Evolutionary conservation across 306 rosid genomes (phyloP).

Genomic region (Fagus crenata): DNA sequence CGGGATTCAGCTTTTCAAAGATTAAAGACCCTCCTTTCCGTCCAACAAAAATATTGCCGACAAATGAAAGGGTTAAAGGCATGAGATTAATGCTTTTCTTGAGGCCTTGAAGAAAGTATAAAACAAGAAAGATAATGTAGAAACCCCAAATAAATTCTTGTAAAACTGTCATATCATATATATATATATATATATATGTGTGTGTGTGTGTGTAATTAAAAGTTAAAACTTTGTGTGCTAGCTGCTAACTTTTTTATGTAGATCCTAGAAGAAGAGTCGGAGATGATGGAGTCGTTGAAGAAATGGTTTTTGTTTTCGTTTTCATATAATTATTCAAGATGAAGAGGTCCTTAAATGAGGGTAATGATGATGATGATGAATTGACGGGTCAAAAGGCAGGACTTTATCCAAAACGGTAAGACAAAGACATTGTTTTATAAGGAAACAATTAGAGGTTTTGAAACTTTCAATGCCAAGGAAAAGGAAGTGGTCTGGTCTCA

Average conservation of each 20-base stretch:
- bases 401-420: slow-evolving; percentile 11
- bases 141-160: slow-evolving; percentile 17
- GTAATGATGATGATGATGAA: neutral
- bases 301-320: neutral
- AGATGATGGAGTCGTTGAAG: slow-evolving; percentile 18
- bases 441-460: slow-evolving; percentile 7
- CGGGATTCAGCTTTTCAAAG: neutral
- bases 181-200: too few species aligned
- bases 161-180: neutral
- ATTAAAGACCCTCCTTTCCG: neutral
- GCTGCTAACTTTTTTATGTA: too few species aligned
- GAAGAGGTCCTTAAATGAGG: neutral
- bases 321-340: neutral
- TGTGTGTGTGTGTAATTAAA: too few species aligned
- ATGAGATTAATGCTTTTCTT: slow-evolving; percentile 1
- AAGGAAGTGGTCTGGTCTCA: slow-evolving; percentile 24
- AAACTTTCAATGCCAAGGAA: slow-evolving; percentile 33
- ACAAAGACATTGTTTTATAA: neutral
- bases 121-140: slow-evolving; percentile 17
- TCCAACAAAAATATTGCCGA: neutral
- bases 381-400: slow-evolving; percentile 41
- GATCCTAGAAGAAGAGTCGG: neutral
- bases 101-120: slow-evolving; percentile 13
- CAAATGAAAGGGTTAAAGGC: slow-evolving; percentile 20
- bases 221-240: neutral